phyloP scores from a whole-genome alignment of 768 basidiomycete species.

The Tricholoma terreum region DNA sequence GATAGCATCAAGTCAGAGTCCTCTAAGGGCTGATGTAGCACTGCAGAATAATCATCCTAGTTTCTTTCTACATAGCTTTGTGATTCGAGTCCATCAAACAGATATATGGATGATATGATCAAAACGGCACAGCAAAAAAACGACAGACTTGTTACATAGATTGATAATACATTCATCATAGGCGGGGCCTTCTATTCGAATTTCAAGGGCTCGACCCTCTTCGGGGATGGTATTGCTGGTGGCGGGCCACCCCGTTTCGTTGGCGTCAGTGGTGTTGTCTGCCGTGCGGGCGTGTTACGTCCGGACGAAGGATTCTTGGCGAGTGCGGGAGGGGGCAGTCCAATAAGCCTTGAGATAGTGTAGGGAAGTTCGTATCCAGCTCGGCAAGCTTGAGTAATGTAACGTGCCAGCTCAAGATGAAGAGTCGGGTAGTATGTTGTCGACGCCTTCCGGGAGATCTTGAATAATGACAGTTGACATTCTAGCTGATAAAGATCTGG shows the following conservation, averaged over 20 bases:
- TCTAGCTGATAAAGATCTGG: not conserved
- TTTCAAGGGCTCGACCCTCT: slow-evolving; percentile 42
- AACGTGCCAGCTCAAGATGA: slow-evolving; percentile 91
- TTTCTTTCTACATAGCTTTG: not conserved
- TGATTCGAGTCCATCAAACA: not conserved
- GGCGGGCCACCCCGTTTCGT: slow-evolving; percentile 21
- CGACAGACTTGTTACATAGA: not conserved
- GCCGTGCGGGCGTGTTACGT: slow-evolving; percentile 21
- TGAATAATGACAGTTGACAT: not conserved
- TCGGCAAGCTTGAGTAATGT: slow-evolving; percentile 62
- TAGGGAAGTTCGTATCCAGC: slow-evolving; percentile 80
- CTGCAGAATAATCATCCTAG: not conserved
- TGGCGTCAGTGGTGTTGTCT: slow-evolving; percentile 16
- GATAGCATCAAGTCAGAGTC: slow-evolving; percentile 28
- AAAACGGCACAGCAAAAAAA: not conserved
- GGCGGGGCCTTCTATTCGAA: slow-evolving; percentile 27
- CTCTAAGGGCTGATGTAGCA: not conserved
- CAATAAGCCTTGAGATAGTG: slow-evolving; percentile 75
- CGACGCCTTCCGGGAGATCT: slow-evolving; percentile 96
- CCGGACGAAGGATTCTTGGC: slow-evolving; percentile 41
- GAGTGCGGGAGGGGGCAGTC: slow-evolving; percentile 66
- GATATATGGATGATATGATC: not conserved
- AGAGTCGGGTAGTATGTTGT: slow-evolving; percentile 91
- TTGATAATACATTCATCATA: slow-evolving; percentile 7
- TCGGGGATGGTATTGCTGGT: slow-evolving; percentile 40